Conservation (phyloP, 1,284 basidiomycete genomes). For the Ceratobasidium sp. region DNA sequence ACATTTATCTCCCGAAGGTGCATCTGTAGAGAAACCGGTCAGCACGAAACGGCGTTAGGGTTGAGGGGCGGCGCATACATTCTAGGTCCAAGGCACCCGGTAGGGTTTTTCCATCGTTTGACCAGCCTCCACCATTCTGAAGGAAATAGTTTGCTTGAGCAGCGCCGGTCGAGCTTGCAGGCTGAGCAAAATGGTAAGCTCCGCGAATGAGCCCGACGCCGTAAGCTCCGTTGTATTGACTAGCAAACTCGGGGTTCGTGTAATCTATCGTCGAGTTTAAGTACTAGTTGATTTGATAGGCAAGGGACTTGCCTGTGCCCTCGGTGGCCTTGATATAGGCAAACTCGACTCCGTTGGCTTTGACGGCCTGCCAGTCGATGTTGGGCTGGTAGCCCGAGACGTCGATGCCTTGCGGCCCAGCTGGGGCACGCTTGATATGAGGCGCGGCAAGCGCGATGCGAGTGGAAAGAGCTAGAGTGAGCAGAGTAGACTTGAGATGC, state of each 20-base stretch:
- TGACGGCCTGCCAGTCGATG: constrained; percentile 69
- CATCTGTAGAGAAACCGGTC: not conserved
- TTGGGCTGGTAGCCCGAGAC: constrained; percentile 67
- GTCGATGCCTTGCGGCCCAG: constrained; percentile 53
- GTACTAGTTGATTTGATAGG: not conserved
- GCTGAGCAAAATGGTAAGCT: constrained; percentile 71
- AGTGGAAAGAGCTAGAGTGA: not conserved
- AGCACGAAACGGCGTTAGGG: constrained; percentile 49
- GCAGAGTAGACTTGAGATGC: not conserved
- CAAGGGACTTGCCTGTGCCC: constrained; percentile 62
- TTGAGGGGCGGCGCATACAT: constrained; percentile 1
- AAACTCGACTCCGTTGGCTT: constrained; percentile 68
- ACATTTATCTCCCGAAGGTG: not conserved
- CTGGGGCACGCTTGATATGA: not conserved
- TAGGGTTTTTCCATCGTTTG: constrained; percentile 69
- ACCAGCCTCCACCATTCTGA: constrained; percentile 71
- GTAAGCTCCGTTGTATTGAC: constrained; percentile 68
- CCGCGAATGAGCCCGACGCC: constrained; percentile 69
- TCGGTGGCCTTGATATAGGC: constrained; percentile 80
- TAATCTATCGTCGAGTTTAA: constrained; percentile 55
- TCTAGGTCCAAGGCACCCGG: constrained; percentile 75
- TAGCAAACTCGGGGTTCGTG: constrained; percentile 61
- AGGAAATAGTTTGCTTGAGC: constrained; percentile 72
- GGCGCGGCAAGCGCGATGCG: not conserved
- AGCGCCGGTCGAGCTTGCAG: constrained; percentile 63